Evolutionary conservation across 768 basidiomycete genomes (phyloP).

Genomic region (Xerocomus potaroensis): DNA sequence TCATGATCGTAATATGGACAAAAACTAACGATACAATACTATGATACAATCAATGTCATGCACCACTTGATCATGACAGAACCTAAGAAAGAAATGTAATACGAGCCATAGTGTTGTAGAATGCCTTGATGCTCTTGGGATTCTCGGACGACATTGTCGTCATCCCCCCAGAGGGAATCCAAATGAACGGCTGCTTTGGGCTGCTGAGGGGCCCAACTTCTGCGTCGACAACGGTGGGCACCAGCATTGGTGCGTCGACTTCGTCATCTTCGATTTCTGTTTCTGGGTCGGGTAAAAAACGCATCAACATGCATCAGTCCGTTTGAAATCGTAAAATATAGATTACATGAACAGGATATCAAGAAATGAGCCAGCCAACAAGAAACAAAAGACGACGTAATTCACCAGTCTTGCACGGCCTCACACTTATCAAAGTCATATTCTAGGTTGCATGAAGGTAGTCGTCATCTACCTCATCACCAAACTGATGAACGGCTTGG

Average conservation of each 20-base stretch:
- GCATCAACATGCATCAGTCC: constrained; percentile 28
- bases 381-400: too few species aligned
- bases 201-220: constrained; percentile 12
- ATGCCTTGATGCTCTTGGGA: background rate
- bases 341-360: too few species aligned
- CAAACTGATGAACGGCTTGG: too few species aligned
- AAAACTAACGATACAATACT: too few species aligned
- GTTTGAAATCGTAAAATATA: too few species aligned
- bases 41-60: too few species aligned
- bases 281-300: background rate
- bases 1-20: too few species aligned
- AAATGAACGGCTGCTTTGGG: constrained; percentile 5
- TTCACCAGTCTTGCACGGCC: constrained; percentile 61
- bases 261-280: background rate
- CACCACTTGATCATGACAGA: too few species aligned
- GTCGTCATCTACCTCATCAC: too few species aligned
- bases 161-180: constrained; percentile 10
- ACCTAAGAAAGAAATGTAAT: background rate
- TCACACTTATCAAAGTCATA: too few species aligned
- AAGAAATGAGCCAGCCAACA: too few species aligned
- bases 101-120: background rate
- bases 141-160: constrained; percentile 10
- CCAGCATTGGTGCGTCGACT: background rate
- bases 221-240: constrained; percentile 9
- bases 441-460: too few species aligned